These are phyloP conservation scores for Penicillium vulpinum DNA, from an alignment of 2,329 filamentous ascomycete species.

Conservation along the genomic window DNA sequence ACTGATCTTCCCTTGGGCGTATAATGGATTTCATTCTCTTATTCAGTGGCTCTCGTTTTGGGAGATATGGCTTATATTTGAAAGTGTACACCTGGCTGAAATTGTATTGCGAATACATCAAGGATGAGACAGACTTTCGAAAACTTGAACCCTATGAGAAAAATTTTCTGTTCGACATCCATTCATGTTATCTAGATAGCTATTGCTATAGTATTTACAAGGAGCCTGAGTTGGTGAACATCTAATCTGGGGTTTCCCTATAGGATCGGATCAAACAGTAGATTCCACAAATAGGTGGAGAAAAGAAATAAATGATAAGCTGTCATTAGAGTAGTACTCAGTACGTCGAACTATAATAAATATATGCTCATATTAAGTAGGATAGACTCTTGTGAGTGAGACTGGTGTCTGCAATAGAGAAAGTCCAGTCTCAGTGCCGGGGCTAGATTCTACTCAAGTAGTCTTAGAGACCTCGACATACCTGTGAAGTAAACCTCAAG, in stretches of 20 bases:
- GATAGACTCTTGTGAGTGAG: background rate
- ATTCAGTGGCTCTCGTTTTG: background rate
- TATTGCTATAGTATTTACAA: background rate
- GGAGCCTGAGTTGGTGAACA: background rate
- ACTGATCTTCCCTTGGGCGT: background rate
- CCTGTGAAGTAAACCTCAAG: background rate
- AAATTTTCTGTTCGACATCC: background rate
- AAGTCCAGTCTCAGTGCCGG: background rate
- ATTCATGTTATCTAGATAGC: background rate
- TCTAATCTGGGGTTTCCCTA: no score
- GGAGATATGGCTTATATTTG: background rate
- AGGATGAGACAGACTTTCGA: background rate
- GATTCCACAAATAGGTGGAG: background rate
- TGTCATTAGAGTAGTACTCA: no score
- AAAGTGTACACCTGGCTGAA: background rate
- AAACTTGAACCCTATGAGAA: background rate
- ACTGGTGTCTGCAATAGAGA: background rate
- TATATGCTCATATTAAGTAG: background rate
- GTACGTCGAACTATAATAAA: background rate
- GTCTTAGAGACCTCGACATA: no score
- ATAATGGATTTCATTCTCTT: background rate
- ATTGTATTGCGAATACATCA: background rate
- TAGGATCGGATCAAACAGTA: background rate
- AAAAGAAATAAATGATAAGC: no score
- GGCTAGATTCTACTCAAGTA: no score